Conservation (phyloP, 2,329 filamentous ascomycete species). For the Stagonosporopsis chrysanthemi region DNA sequence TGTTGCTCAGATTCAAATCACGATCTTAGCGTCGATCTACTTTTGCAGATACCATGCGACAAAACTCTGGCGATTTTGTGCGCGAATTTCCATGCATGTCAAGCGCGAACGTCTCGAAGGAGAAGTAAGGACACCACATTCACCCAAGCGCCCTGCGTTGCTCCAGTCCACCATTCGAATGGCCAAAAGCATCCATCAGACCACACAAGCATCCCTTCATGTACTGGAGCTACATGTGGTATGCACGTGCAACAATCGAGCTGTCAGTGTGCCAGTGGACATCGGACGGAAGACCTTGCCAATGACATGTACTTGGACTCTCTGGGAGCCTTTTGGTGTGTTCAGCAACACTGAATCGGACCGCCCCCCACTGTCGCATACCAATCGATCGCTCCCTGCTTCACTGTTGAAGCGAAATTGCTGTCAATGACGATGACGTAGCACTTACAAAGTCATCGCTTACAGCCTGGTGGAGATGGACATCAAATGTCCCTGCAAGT, state of each 20-base stretch:
- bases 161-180: neutral
- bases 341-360: neutral
- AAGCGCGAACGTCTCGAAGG: no score
- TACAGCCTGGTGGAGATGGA: neutral
- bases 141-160: neutral
- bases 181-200: neutral
- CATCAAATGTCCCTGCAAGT: neutral
- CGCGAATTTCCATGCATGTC: neutral
- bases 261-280: neutral
- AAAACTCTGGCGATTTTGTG: neutral
- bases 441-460: neutral
- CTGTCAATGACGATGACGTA: neutral
- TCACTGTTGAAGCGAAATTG: neutral
- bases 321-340: neutral
- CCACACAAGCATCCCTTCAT: neutral
- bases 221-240: neutral
- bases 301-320: neutral
- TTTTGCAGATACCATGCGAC: neutral
- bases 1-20: neutral
- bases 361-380: neutral
- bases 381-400: neutral
- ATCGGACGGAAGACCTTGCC: neutral
- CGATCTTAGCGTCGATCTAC: conserved; percentile 11
- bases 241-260: neutral
- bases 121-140: neutral